These are phyloP conservation scores for Candida michaelii DNA, from an alignment of 805 yeast species.

Conservation along the genomic window DNA sequence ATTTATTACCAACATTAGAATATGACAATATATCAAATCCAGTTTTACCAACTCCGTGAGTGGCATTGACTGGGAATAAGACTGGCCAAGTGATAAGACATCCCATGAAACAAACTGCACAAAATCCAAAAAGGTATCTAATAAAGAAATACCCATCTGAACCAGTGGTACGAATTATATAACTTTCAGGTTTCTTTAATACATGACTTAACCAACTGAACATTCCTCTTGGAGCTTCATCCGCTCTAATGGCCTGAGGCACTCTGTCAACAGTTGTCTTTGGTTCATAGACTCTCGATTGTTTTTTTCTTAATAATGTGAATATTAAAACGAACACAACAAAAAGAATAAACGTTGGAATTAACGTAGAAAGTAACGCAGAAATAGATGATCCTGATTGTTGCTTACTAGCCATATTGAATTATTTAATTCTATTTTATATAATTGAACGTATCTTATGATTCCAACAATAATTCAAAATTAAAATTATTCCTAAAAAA, in stretches of 20 bases:
- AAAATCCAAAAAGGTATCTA: constrained; percentile 60
- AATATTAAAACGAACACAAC: constrained; percentile 42
- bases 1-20: constrained; percentile 60
- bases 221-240: constrained; percentile 43
- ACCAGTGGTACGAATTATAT: constrained; percentile 66
- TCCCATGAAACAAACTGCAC: constrained; percentile 50
- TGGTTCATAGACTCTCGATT: constrained; percentile 53
- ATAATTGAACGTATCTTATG: not conserved
- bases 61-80: constrained; percentile 65
- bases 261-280: constrained; percentile 45
- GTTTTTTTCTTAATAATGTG: constrained; percentile 41
- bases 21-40: constrained; percentile 69
- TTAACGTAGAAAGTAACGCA: constrained; percentile 48
- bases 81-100: constrained; percentile 64
- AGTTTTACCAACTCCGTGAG: constrained; percentile 44
- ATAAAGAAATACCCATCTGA: constrained; percentile 76
- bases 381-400: constrained; percentile 32
- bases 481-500: not conserved
- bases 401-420: not conserved
- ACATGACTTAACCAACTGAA: constrained; percentile 57
- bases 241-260: constrained; percentile 45
- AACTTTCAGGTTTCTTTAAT: constrained; percentile 56
- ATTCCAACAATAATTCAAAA: not conserved
- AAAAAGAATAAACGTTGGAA: constrained; percentile 44
- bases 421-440: not conserved